phyloP scores from a whole-genome alignment of 2,329 filamentous ascomycete species.

The Alternaria brassicae region DNA sequence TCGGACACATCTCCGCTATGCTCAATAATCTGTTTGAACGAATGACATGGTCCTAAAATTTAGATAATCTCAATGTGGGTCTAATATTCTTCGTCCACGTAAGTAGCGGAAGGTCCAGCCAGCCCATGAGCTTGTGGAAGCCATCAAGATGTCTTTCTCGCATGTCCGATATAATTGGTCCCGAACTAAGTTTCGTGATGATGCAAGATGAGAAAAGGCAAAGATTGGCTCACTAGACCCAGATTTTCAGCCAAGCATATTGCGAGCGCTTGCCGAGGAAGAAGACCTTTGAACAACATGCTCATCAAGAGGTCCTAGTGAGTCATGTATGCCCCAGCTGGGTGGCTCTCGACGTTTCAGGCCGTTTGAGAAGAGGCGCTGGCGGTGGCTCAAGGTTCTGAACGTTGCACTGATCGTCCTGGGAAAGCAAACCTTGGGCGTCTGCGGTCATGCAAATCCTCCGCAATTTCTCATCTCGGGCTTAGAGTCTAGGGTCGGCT shows the following conservation, averaged over 20 bases:
- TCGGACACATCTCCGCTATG: not conserved
- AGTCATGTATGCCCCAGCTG: not conserved
- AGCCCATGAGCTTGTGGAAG: not conserved
- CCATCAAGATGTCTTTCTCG: constrained; percentile 4
- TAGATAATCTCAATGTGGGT: not conserved
- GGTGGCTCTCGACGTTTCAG: not conserved
- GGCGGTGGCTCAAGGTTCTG: not conserved
- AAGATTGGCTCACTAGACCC: constrained; percentile 2
- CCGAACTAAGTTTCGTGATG: constrained; percentile 7
- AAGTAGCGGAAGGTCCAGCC: constrained; percentile 2
- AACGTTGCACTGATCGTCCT: not conserved
- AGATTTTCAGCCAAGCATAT: not conserved
- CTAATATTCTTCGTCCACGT: not conserved
- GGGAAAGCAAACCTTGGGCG: not conserved
- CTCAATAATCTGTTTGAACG: not conserved
- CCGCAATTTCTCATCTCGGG: constrained; percentile 8
- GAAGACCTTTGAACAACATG: not conserved
- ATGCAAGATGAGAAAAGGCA: constrained; percentile 7
- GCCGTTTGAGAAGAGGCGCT: not conserved
- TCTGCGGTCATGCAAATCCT: constrained; percentile 13
- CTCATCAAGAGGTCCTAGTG: not conserved
- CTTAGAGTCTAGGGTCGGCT: constrained; percentile 5
- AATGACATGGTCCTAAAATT: not conserved
- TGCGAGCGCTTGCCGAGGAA: constrained; percentile 1
- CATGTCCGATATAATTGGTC: constrained; percentile 6